phyloP scores from a whole-genome alignment of 768 basidiomycete genomes.

The Flagelloscypha sp. region DNA sequence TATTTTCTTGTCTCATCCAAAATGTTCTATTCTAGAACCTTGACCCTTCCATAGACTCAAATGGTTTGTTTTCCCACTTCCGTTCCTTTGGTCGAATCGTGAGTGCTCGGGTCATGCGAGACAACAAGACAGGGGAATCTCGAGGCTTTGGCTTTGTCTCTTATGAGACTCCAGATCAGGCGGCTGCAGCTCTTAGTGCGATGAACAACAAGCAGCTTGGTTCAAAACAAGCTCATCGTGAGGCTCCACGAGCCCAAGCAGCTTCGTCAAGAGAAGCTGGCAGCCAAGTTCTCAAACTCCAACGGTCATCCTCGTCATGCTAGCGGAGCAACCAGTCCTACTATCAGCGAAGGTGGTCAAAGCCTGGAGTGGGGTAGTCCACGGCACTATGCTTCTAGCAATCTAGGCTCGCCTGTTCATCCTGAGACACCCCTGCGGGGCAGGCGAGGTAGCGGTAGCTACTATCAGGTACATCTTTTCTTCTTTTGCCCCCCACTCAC shows the following conservation, averaged over 20 bases:
- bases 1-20: conserved; percentile 5
- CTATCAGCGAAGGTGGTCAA: conserved; percentile 75
- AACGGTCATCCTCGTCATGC: conserved; percentile 75
- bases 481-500: conserved; percentile 4
- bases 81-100: conserved; percentile 88
- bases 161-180: conserved; percentile 77
- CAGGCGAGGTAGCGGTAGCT: conserved; percentile 77
- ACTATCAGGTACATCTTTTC: conserved; percentile 56
- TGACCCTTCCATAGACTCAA: conserved; percentile 78
- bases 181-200: conserved; percentile 59
- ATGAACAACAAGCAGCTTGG: conserved; percentile 78
- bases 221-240: conserved; percentile 72
- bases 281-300: conserved; percentile 65
- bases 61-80: conserved; percentile 77
- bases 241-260: conserved; percentile 88
- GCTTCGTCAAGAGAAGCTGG: conserved; percentile 82
- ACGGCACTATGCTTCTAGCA: conserved; percentile 39
- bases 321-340: conserved; percentile 81
- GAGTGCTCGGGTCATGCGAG: conserved; percentile 88
- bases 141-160: conserved; percentile 91
- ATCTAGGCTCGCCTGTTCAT: conserved; percentile 50
- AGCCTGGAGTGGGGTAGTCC: conserved; percentile 70
- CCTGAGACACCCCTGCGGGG: conserved; percentile 57
- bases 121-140: conserved; percentile 72
- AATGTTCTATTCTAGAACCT: conserved; percentile 49